phyloP scores from a whole-genome alignment of 169 alveolate genomes.

The Plasmodium blacklocki region DNA sequence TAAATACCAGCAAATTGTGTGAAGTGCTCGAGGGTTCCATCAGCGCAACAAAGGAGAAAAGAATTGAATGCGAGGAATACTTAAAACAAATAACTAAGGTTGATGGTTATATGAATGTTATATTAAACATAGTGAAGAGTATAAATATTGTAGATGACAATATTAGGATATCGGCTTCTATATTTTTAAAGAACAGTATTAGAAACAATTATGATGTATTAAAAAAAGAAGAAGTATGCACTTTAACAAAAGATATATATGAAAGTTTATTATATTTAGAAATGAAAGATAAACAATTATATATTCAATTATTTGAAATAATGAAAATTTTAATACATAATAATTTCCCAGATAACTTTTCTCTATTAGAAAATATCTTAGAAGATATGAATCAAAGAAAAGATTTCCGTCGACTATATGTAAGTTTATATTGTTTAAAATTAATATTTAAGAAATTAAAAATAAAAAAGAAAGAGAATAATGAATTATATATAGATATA shows the following conservation, averaged over 20 bases:
- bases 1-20: conserved; percentile 26
- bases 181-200: conserved; percentile 49
- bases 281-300: conserved; percentile 64
- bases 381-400: conserved; percentile 63
- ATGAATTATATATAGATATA: conserved; percentile 55
- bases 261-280: conserved; percentile 46
- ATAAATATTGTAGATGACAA: conserved; percentile 38
- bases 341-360: conserved; percentile 39
- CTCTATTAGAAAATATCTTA: conserved; percentile 34
- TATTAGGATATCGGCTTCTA: conserved; percentile 49
- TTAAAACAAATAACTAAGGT: conserved; percentile 39
- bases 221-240: conserved; percentile 61
- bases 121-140: conserved; percentile 34
- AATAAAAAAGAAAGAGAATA: conserved; percentile 51
- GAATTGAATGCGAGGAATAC: conserved; percentile 52
- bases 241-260: conserved; percentile 44
- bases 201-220: conserved; percentile 39
- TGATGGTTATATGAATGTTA: conserved; percentile 50
- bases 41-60: conserved; percentile 47
- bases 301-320: conserved; percentile 45
- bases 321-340: conserved; percentile 60
- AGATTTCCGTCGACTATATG: conserved; percentile 47
- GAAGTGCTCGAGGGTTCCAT: conserved; percentile 67
- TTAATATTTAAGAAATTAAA: conserved; percentile 62
- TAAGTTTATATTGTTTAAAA: conserved; percentile 55